Percentiles rank a stretch among this genome's conserved stretches.
Conservation (phyloP, 2,329 filamentous ascomycete genomes). For the Niveomyces coronatus region DNA sequence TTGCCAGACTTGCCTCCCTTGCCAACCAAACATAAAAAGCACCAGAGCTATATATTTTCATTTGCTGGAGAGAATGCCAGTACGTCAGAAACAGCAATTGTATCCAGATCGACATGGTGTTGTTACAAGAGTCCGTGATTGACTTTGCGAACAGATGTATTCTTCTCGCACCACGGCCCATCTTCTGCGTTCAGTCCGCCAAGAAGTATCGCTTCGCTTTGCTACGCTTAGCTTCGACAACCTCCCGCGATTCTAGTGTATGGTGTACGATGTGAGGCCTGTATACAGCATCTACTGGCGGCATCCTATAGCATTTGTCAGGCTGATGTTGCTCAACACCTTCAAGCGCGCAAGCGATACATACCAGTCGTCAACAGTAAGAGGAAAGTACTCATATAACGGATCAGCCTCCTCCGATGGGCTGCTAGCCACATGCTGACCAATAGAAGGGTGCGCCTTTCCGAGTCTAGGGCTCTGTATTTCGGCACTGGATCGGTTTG, state of each 20-base stretch:
- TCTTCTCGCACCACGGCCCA: not conserved
- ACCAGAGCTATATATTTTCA: too few relatives aligned
- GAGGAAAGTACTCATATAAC: constrained; percentile 89
- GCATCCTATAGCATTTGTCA: constrained; percentile 46
- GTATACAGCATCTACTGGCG: constrained; percentile 82
- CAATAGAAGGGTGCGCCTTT: constrained; percentile 26
- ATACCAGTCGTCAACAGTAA: constrained; percentile 80
- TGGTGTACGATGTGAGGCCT: constrained; percentile 91
- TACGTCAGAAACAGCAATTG: too few relatives aligned
- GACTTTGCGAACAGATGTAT: constrained; percentile 2
- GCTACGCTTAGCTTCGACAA: constrained; percentile 61
- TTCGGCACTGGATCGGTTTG: constrained; percentile 40
- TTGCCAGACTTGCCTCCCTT: too few relatives aligned
- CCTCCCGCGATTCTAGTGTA: constrained; percentile 58
- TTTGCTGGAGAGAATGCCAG: too few relatives aligned
- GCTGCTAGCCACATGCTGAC: constrained; percentile 40
- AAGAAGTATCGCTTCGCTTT: constrained; percentile 64
- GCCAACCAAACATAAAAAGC: too few relatives aligned
- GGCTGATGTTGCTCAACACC: not conserved
- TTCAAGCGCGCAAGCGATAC: constrained; percentile 12
- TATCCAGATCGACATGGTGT: too few relatives aligned
- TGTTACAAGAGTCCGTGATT: not conserved
- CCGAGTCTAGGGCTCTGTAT: constrained; percentile 39
- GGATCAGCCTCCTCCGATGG: constrained; percentile 69
- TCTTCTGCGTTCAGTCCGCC: constrained; percentile 37